Percentiles rank a stretch among this genome's conserved stretches.
Evolutionary conservation across 2,329 filamentous ascomycete genomes (phyloP).

Genomic region (Allantophomopsis cytisporea): DNA sequence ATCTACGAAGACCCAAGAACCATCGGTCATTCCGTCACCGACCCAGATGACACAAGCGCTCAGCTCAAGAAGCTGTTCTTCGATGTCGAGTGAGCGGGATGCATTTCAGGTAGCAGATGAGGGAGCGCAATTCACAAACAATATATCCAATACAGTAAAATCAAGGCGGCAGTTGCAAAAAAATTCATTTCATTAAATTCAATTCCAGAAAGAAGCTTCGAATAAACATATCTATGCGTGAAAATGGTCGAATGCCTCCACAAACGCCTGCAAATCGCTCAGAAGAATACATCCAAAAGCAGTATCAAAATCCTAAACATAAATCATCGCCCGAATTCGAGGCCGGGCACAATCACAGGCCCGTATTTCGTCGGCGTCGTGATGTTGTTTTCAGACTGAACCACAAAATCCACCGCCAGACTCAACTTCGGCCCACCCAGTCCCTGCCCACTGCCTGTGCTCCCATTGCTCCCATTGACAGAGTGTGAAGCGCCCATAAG

Average conservation of each 20-base stretch:
- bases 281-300: too few relatives aligned
- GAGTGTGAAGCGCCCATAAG: slow-evolving; percentile 23
- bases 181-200: too few relatives aligned
- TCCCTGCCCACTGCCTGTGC: slow-evolving; percentile 26
- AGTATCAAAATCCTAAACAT: neutral
- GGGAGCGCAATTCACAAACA: too few relatives aligned
- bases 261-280: too few relatives aligned
- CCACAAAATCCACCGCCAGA: slow-evolving; percentile 90
- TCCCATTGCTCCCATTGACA: slow-evolving; percentile 14
- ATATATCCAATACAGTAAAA: too few relatives aligned
- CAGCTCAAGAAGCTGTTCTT: slow-evolving; percentile 72
- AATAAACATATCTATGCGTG: too few relatives aligned
- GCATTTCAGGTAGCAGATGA: neutral
- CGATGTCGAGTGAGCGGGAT: slow-evolving; percentile 26
- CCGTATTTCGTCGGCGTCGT: slow-evolving; percentile 87
- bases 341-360: slow-evolving; percentile 82
- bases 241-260: too few relatives aligned
- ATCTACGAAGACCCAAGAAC: slow-evolving; percentile 76
- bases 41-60: slow-evolving; percentile 69
- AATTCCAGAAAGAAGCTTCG: too few relatives aligned
- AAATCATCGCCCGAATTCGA: slow-evolving; percentile 55
- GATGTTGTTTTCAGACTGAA: slow-evolving; percentile 79
- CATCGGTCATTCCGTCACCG: slow-evolving; percentile 70
- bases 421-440: slow-evolving; percentile 50
- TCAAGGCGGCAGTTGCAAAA: too few relatives aligned